phyloP scores from a whole-genome alignment of 1,284 basidiomycete genomes.

The Bjerkandera adusta region DNA sequence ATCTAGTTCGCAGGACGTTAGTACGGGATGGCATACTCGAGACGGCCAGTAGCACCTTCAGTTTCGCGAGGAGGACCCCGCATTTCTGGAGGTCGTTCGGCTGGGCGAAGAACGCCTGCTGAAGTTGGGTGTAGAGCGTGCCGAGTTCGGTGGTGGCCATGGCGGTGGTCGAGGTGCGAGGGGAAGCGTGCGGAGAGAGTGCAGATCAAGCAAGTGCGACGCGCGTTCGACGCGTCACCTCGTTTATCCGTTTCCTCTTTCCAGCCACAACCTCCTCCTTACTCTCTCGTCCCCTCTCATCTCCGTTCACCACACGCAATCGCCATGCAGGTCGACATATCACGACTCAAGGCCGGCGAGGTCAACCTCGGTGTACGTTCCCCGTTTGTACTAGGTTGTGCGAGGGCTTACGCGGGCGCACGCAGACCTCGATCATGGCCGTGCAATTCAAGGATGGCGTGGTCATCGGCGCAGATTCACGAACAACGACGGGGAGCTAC shows the following conservation, averaged over 20 bases:
- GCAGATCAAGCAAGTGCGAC: conserved; percentile 33
- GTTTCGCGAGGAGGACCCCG: conserved; percentile 58
- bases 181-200: conserved; percentile 14
- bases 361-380: conserved; percentile 90
- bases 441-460: conserved; percentile 96
- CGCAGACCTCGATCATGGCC: conserved; percentile 98
- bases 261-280: conserved; percentile 22
- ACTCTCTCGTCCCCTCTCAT: conserved; percentile 24
- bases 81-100: conserved; percentile 67
- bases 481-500: conserved; percentile 96
- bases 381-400: neutral
- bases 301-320: conserved; percentile 19
- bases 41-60: conserved; percentile 61
- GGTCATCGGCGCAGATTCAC: conserved; percentile 94
- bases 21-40: neutral
- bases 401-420: conserved; percentile 11
- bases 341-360: conserved; percentile 86
- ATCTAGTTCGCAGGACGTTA: conserved; percentile 44
- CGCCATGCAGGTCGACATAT: conserved; percentile 74
- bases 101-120: conserved; percentile 57
- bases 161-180: conserved; percentile 8
- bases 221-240: conserved; percentile 56
- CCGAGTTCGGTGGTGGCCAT: conserved; percentile 59
- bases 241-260: conserved; percentile 16
- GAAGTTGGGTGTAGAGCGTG: conserved; percentile 60